Base-by-base conservation (phyloP, 2,329 filamentous ascomycete genomes). In the Byssothecium circinans region DNA sequence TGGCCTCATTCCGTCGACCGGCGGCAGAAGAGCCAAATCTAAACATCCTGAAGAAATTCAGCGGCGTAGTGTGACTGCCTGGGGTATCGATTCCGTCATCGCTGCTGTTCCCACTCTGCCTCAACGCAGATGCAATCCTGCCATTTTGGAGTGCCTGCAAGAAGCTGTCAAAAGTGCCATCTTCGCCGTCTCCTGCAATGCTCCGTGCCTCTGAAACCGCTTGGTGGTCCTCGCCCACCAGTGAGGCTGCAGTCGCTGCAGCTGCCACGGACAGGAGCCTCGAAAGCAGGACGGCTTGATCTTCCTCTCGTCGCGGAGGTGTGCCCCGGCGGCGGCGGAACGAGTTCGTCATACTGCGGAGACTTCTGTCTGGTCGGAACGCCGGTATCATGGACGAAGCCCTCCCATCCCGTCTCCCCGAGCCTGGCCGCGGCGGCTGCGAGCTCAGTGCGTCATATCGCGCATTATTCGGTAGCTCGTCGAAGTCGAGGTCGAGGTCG, bases 31-130 rank as follows among this genome's bases (percentile, higher is more conserved):
- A 80, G 39, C 81, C 81, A 67, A 87, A 87, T 38, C 84, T 75
- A 65, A 87, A 87, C 68, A 87, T 85, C 47, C 84, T 75, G 67
- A 87, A 80, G 65, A 87, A 86, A 63, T 87, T 87, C 49, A 87
- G 74, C 3, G 84, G 81, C 10, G 79, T 75, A 8, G 78, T 69
- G 25, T 74, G 73, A 30, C 56, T 60, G 27, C 74, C 74, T 22
- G 61, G 47, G 6, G 65, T 61, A 37, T 72, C 56, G 18, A 62
- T 51, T 41, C 64, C 73, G 25, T 72, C 72, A 50, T 71, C 71
- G n/a, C 66, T 68, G 20, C 43, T 63, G 41, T 69, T 72, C 34
- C 68, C 67, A 41, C 71, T 70, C 54, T 77, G 75, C 32, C 80
- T 65, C 54, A 83, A 75, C 1, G 80, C 75, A 30, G 80, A 81